Percentiles rank a stretch among this genome's conserved stretches.
Conservation (phyloP, 768 basidiomycete genomes). For the Lactarius pseudohatsudake region DNA sequence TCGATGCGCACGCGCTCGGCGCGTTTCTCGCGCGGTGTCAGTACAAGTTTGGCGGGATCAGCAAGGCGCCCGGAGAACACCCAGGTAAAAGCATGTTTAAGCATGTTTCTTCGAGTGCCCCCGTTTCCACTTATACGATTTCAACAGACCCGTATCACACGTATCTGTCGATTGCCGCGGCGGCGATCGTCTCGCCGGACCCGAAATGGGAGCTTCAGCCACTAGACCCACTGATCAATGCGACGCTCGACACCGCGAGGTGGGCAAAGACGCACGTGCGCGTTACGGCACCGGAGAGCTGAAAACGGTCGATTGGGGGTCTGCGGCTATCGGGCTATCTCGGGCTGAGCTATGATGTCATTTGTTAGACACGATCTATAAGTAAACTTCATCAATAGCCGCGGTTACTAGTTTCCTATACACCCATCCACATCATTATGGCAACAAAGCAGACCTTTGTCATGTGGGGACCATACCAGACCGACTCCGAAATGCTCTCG, state of each 20-base stretch:
- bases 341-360: no score
- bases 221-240: conserved; percentile 73
- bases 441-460: neutral
- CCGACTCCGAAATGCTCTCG: conserved; percentile 1
- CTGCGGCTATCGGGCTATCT: no score
- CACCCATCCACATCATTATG: no score
- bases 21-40: conserved; percentile 75
- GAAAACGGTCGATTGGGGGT: no score
- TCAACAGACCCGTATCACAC: conserved; percentile 89
- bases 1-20: conserved; percentile 56
- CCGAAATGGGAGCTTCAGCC: conserved; percentile 53
- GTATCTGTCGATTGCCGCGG: conserved; percentile 81
- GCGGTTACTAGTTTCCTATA: no score
- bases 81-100: conserved; percentile 63
- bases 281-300: neutral
- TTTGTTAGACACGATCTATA: no score
- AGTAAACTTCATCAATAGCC: no score
- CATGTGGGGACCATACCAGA: conserved; percentile 20
- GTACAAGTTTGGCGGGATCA: conserved; percentile 86
- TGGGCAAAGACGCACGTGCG: conserved; percentile 70
- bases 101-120: neutral
- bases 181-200: conserved; percentile 49
- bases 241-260: conserved; percentile 56
- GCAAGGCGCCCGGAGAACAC: conserved; percentile 75
- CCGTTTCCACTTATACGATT: conserved; percentile 22